phyloP scores from a whole-genome alignment of 139 green algal species.

The Tetraselmis chui region DNA sequence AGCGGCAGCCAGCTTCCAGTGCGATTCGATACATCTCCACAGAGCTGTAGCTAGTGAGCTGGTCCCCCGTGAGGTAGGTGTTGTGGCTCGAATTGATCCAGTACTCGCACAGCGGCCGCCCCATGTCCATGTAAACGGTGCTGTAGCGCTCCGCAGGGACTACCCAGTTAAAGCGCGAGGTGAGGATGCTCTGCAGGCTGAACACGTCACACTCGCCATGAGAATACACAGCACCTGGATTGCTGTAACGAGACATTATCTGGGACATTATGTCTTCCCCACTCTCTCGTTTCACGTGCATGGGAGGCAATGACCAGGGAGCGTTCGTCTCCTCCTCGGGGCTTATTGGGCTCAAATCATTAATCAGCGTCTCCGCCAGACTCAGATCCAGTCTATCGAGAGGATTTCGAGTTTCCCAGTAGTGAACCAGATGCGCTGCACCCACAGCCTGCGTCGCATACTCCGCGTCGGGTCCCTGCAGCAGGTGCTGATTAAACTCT shows the following conservation, averaged over 20 bases:
- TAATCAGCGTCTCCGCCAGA: not conserved
- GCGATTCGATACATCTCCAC: conserved; percentile 4
- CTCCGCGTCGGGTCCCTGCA: not conserved
- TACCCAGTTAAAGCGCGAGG: not conserved
- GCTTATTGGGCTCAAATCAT: not conserved
- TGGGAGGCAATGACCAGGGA: not conserved
- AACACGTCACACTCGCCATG: not conserved
- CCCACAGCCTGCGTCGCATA: not conserved
- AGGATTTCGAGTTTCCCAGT: not conserved
- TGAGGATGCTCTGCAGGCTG: not conserved
- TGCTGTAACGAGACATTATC: not conserved
- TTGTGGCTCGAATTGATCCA: conserved; percentile 24
- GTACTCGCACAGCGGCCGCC: conserved; percentile 8
- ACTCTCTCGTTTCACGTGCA: not conserved
- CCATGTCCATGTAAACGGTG: conserved; percentile 2
- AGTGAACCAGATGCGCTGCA: not conserved
- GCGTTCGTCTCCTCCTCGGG: not conserved
- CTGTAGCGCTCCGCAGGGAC: not conserved
- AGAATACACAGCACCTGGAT: not conserved
- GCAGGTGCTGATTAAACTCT: not conserved
- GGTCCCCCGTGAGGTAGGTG: conserved; percentile 20
- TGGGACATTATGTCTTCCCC: not conserved
- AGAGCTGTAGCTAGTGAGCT: not conserved
- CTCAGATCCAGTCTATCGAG: not conserved
- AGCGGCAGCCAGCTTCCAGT: not conserved